A percentile compares a stretch with the other conserved stretches of the same genome.
These are phyloP conservation scores for Senna tora DNA, from an alignment of 306 rosid genomes.

Conservation along the genomic window DNA sequence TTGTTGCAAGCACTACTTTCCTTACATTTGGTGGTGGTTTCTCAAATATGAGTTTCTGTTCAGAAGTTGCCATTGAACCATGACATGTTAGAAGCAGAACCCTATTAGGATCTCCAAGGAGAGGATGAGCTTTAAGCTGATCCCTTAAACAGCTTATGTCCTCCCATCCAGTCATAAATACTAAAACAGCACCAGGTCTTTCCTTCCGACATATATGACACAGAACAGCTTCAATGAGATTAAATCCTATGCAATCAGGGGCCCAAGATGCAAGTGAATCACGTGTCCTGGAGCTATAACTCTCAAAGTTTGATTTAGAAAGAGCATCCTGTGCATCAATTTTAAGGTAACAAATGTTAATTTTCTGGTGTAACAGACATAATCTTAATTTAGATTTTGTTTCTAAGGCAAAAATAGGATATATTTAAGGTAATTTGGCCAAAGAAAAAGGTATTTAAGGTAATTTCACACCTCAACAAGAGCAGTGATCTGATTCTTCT, in stretches of 20 bases:
- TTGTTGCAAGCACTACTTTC: conserved; percentile 91
- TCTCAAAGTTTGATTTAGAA: conserved; percentile 76
- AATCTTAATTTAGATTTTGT: conserved; percentile 19
- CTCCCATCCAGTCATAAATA: conserved; percentile 99
- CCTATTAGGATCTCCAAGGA: conserved; percentile 96
- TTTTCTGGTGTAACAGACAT: conserved; percentile 17
- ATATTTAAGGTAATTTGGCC: conserved; percentile 24
- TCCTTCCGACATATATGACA: conserved; percentile 98
- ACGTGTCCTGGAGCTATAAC: conserved; percentile 77
- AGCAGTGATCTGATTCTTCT: conserved; percentile 88
- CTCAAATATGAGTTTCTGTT: conserved; percentile 96
- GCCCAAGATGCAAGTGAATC: conserved; percentile 86
- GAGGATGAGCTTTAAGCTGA: conserved; percentile 94
- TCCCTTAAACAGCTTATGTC: conserved; percentile 93
- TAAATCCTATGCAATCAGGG: conserved; percentile 92
- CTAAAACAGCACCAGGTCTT: conserved; percentile 88
- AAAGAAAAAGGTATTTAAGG: too few species aligned
- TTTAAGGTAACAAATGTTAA: conserved; percentile 35
- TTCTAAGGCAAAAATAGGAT: conserved; percentile 13
- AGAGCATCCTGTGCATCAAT: conserved; percentile 78
- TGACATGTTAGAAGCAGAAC: conserved; percentile 89
- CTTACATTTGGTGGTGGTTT: conserved; percentile 83
- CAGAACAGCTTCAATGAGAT: conserved; percentile 92
- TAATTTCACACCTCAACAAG: conserved; percentile 79
- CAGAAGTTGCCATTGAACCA: conserved; percentile 97